Base-by-base conservation (phyloP, 1,284 basidiomycete genomes). In the Austropuccinia psidii region DNA sequence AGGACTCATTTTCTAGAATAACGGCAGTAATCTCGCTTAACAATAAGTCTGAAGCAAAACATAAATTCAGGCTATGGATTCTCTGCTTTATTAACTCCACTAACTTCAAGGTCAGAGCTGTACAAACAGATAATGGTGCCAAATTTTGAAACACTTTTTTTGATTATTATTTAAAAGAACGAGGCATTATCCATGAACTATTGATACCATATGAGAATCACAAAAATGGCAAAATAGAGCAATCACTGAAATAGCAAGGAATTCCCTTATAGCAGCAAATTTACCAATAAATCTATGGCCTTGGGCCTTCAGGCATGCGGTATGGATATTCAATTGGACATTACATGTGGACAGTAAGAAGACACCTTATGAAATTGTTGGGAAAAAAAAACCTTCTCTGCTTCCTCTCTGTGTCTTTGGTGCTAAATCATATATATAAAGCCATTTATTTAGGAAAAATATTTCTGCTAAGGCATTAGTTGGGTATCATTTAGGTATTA, bases 161-260 rank as follows among this genome's bases (percentile, higher is more conserved):
- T 15, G 11, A 45, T 0, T 8, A 13, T 21, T 65, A 47, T 17
- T 45, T 65, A 5, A 24, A 37, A 7, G 13, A 50, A 15, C 35
- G 54, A 11, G 13, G 35, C 6, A 66, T 66, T 11, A 27, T 13
- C 4, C 47, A 50, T 31, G 27, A 66, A 52, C 27, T 66, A 31
- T 33, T 31, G 5, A 21, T 66, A 19, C 45, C 29, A 2, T 66
- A 66, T 29, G 24, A 66, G 19, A 29, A 66, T 15, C 45, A 66
- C 19, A 45, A 66, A 41, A 66, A 66, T 33, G 47, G 62, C 7
- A 52, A 31, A 29, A 47, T 65, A 1, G 62, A 65, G n/a, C 45
- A 1, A 31, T 65, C 8, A n/a, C 47, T 4, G 62, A 65, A 2
- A 65, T 65, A 47, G 62, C 45, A 11, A 9, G 62, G 4, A 65